Evolutionary conservation across 2,329 filamentous ascomycete species (phyloP), one percentile per base, ranked within the genome.

Genomic region (Macrophomina tecta): DNA sequence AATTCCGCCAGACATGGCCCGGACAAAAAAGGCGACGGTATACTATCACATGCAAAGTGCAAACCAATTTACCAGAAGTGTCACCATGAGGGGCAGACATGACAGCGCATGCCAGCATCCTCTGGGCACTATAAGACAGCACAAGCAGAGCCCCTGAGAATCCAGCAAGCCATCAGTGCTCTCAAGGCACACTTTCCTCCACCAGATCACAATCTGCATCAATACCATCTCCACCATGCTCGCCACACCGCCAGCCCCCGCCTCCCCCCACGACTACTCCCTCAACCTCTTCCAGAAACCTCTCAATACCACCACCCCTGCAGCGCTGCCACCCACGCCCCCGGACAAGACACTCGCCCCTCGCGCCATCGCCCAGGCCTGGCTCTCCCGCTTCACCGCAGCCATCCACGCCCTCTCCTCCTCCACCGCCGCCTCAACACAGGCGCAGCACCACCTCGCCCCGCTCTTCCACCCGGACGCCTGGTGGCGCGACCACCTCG

Each of bases 401-500:
- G 68, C 72, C 18, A 18, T 18, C 18, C 18, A 18, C 18, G 18
- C 18, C 18, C 18, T 18, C 18, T 18, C 18, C 18, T 18, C 18
- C 18, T 18, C 18, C 18, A 18, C 18, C 12, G 69, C 77, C n/a
- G 32, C 67, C 23, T 23, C 23, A 28, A 14, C 46, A 49, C 1
- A 8, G 16, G 1, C 8, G 18, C 46, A 18, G 46, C 14, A 69
- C 23, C 64, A 64, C 7, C 64, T 77, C 7, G 16, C 58, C 32
- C 46, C 60, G 23, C 30, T 86, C 5, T 83, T 87, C 55, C 70
- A 79, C 3, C 69, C 77, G 0, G 77, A 83, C 16, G 82, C 84
- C 65, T 87, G 82, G 74, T 89, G 86, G 87, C 82, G 86, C 6
- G 87, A 89, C 70, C 85, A 87, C 51, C 77, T 89, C 0, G 83